Conservation (phyloP, 2,329 filamentous ascomycete genomes). For the Aspergillus niger region DNA sequence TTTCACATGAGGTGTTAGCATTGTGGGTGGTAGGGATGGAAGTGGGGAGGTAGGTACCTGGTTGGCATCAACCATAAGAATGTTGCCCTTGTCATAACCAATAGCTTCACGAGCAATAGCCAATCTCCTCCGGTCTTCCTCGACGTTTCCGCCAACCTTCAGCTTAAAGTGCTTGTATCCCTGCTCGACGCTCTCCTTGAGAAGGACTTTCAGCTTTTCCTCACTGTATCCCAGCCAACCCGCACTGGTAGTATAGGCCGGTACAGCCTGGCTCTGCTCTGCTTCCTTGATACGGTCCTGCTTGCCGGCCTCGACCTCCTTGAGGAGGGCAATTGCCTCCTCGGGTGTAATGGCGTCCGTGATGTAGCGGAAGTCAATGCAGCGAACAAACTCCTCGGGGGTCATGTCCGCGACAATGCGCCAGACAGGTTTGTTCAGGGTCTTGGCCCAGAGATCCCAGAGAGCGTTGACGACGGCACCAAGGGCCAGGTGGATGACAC, state of each 20-base stretch:
- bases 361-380: constrained; percentile 94
- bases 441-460: constrained; percentile 95
- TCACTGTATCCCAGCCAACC: constrained; percentile 91
- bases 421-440: constrained; percentile 85
- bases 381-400: constrained; percentile 80
- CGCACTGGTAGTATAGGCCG: constrained; percentile 86
- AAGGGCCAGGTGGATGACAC: constrained; percentile 88
- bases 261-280: constrained; percentile 72
- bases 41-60: constrained; percentile 54
- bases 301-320: constrained; percentile 67
- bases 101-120: constrained; percentile 76
- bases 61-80: constrained; percentile 92
- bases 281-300: constrained; percentile 71
- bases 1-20: background rate
- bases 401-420: constrained; percentile 86
- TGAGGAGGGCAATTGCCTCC: constrained; percentile 74
- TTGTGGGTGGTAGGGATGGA: no score
- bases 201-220: constrained; percentile 76
- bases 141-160: constrained; percentile 77
- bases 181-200: constrained; percentile 71
- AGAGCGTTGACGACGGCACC: constrained; percentile 87
- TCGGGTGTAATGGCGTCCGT: constrained; percentile 88
- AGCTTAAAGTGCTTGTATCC: constrained; percentile 89
- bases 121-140: constrained; percentile 70
- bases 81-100: constrained; percentile 78